Evolutionary conservation across 1,284 basidiomycete genomes (phyloP).

Genomic region (Volvariella surrecta): DNA sequence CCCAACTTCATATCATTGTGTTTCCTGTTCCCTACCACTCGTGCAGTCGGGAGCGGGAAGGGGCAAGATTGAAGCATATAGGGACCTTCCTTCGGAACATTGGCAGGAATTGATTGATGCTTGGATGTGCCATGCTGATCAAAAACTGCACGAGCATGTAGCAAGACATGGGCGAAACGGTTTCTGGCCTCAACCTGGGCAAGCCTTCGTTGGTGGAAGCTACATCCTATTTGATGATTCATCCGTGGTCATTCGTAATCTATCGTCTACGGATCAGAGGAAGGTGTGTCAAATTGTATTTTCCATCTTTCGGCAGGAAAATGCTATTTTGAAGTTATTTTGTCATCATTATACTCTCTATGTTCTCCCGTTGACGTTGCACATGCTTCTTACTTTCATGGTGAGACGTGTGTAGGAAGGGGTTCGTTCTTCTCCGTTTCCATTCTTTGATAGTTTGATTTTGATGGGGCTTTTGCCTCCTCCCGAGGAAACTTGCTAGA

Average conservation of each 20-base stretch:
- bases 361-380: background rate
- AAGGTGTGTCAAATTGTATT: constrained; percentile 43
- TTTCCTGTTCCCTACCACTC: constrained; percentile 69
- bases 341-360: background rate
- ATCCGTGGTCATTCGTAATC: constrained; percentile 44
- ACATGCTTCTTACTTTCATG: constrained; percentile 7
- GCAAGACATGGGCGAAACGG: constrained; percentile 56
- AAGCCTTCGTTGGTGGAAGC: constrained; percentile 79
- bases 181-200: constrained; percentile 69
- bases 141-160: constrained; percentile 67
- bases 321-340: background rate
- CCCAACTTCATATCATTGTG: constrained; percentile 60
- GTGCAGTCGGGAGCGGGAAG: constrained; percentile 31
- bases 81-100: constrained; percentile 88
- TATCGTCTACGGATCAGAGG: constrained; percentile 34
- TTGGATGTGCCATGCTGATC: constrained; percentile 97
- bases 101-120: constrained; percentile 97
- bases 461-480: too few relatives aligned
- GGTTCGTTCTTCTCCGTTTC: too few relatives aligned
- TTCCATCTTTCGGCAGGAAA: constrained; percentile 4
- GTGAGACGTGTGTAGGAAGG: too few relatives aligned
- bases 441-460: constrained; percentile 8
- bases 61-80: constrained; percentile 43
- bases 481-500: too few relatives aligned
- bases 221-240: constrained; percentile 73